Evolutionary conservation across 495 filamentous ascomycete genomes (phyloP).

Genomic region (Niebla homalea): DNA sequence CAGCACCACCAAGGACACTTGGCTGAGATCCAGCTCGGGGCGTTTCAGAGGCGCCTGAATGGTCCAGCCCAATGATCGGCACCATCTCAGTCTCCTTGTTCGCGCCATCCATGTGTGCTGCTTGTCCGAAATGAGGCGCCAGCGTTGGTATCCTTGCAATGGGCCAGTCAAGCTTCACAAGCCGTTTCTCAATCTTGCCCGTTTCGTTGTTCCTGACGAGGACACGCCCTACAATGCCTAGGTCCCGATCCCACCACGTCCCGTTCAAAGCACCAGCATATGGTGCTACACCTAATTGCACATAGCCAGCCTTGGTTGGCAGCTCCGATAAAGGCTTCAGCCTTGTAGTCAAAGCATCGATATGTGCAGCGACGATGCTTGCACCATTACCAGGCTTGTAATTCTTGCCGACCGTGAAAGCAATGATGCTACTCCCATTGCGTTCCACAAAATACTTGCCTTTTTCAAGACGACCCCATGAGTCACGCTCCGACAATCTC

Average conservation of each 20-base stretch:
- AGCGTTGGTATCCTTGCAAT: constrained; percentile 87
- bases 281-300: constrained; percentile 83
- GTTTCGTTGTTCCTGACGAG: constrained; percentile 57
- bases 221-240: constrained; percentile 79
- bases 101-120: constrained; percentile 53
- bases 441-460: constrained; percentile 81
- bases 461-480: constrained; percentile 60
- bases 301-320: constrained; percentile 63
- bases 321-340: constrained; percentile 83
- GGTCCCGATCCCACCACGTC: constrained; percentile 93
- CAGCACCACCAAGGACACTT: constrained; percentile 24
- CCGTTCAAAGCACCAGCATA: constrained; percentile 76
- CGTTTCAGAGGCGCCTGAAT: constrained; percentile 37
- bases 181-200: constrained; percentile 67
- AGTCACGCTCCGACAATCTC: constrained; percentile 64
- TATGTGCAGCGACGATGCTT: constrained; percentile 70
- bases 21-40: constrained; percentile 7
- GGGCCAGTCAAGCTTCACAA: constrained; percentile 88
- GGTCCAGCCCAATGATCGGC: constrained; percentile 82
- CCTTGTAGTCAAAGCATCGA: constrained; percentile 79
- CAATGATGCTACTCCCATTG: constrained; percentile 75
- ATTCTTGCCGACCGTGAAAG: constrained; percentile 70
- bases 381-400: constrained; percentile 82
- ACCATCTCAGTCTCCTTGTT: constrained; percentile 92
- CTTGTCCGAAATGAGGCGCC: constrained; percentile 82